Conservation (phyloP, 192 early-diverging fungal genomes). For the Gryganskiella cystojenkinii region DNA sequence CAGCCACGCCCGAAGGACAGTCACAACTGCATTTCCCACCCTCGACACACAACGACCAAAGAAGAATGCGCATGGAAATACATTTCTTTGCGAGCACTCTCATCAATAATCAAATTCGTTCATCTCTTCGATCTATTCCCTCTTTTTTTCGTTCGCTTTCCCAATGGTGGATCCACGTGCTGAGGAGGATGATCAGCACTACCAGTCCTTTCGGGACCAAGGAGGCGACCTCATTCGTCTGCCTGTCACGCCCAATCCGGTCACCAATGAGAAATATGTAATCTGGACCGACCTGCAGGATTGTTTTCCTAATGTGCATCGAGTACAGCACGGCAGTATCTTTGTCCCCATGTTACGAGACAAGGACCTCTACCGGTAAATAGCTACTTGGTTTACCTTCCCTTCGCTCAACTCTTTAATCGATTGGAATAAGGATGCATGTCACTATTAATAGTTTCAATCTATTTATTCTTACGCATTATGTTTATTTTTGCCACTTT, state of each 20-base stretch:
- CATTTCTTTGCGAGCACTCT: too few species aligned
- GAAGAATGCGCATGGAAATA: too few species aligned
- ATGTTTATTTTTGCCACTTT: neutral
- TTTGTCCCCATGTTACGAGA: conserved; percentile 31
- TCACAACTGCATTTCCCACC: too few species aligned
- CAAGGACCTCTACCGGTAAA: conserved; percentile 32
- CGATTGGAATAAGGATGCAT: neutral
- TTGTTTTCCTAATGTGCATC: conserved; percentile 29
- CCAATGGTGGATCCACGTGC: too few species aligned
- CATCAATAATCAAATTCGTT: too few species aligned
- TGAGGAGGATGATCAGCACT: conserved; percentile 1
- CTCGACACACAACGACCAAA: too few species aligned
- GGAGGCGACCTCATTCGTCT: conserved; percentile 2
- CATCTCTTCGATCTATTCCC: too few species aligned
- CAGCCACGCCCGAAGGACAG: too few species aligned
- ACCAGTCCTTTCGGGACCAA: conserved; percentile 14
- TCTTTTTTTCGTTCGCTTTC: too few species aligned
- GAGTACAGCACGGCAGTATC: conserved; percentile 16
- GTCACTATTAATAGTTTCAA: neutral
- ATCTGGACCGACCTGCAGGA: conserved; percentile 41
- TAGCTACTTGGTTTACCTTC: too few species aligned
- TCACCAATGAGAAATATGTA: conserved; percentile 2
- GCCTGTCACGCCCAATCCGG: neutral
- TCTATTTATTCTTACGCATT: too few species aligned
- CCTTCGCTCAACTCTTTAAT: neutral